phyloP scores from a whole-genome alignment of 768 basidiomycete genomes.

The Boletus reticulatus region DNA sequence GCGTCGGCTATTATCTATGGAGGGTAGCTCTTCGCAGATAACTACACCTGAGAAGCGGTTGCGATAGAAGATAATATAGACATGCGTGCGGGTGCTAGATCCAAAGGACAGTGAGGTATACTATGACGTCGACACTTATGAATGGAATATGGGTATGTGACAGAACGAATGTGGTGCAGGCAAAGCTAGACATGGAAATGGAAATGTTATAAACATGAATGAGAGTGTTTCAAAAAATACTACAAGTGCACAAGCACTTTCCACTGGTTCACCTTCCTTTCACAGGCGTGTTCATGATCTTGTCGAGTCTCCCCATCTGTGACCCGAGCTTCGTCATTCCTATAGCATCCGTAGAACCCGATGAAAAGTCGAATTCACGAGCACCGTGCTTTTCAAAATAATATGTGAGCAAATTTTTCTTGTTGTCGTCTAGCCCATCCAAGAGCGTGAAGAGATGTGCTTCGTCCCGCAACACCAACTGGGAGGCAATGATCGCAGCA shows the following conservation, averaged over 20 bases:
- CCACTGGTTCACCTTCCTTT: conserved; percentile 23
- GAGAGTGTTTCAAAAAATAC: background rate
- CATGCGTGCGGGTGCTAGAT: conserved; percentile 2
- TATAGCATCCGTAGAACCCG: conserved; percentile 31
- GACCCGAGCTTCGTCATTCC: conserved; percentile 73
- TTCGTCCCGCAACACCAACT: conserved; percentile 80
- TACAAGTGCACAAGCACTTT: background rate
- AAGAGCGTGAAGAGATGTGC: conserved; percentile 78
- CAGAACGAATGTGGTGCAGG: conserved; percentile 13
- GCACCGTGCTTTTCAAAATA: conserved; percentile 86
- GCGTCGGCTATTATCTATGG: conserved; percentile 50
- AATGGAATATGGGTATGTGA: conserved; percentile 9
- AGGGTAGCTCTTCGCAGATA: conserved; percentile 29
- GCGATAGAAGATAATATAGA: conserved; percentile 3
- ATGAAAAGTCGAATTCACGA: conserved; percentile 44
- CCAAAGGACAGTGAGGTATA: conserved; percentile 9
- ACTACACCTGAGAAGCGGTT: background rate
- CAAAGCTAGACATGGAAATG: background rate
- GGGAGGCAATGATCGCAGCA: conserved; percentile 78
- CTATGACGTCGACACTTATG: background rate
- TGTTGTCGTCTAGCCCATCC: conserved; percentile 82
- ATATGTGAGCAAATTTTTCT: conserved; percentile 88
- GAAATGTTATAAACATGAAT: conserved; percentile 2
- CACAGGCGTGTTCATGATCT: conserved; percentile 72
- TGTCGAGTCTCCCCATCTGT: conserved; percentile 79